phyloP scores from a whole-genome alignment of 176 grass and related monocot genomes.

The Lolium multiflorum region DNA sequence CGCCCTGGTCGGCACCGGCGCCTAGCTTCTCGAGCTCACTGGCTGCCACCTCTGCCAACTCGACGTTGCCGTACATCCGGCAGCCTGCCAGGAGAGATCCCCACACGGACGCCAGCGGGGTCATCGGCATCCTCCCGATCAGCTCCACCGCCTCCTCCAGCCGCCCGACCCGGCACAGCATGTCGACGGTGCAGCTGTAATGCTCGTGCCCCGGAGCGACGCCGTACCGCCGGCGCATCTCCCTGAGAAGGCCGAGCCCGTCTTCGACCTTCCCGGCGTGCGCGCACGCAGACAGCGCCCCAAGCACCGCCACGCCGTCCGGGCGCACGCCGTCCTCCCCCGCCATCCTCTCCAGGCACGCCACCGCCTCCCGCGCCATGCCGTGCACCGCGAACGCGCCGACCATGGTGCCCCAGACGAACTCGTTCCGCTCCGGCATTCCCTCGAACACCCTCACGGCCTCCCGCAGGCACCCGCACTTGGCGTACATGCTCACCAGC shows the following conservation, averaged over 20 bases:
- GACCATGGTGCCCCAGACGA: slow-evolving; percentile 84
- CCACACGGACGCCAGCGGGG: slow-evolving; percentile 66
- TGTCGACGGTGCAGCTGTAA: slow-evolving; percentile 82
- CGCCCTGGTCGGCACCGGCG: slow-evolving; percentile 63
- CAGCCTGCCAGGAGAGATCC: slow-evolving; percentile 71
- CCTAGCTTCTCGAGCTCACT: slow-evolving; percentile 61
- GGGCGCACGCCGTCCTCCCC: slow-evolving; percentile 63
- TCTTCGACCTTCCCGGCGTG: slow-evolving; percentile 71
- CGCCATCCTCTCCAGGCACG: slow-evolving; percentile 67
- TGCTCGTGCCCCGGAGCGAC: slow-evolving; percentile 71
- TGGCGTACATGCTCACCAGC: slow-evolving; percentile 83
- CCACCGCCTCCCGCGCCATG: slow-evolving; percentile 43
- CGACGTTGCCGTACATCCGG: slow-evolving; percentile 63
- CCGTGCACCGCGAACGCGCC: slow-evolving; percentile 81
- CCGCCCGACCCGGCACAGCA: slow-evolving; percentile 80
- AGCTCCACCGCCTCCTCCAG: slow-evolving; percentile 61
- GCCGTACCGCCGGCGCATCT: slow-evolving; percentile 55
- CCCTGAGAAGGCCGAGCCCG: slow-evolving; percentile 55
- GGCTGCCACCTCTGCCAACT: slow-evolving; percentile 68
- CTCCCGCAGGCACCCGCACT: slow-evolving; percentile 72
- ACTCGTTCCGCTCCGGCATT: slow-evolving; percentile 73
- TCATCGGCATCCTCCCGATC: slow-evolving; percentile 73
- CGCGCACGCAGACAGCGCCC: slow-evolving; percentile 63
- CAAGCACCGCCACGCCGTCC: slow-evolving; percentile 68
- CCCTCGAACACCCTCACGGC: slow-evolving; percentile 65